These are phyloP conservation scores for Botrytis squamosa DNA, from an alignment of 2,329 filamentous ascomycete genomes.

Conservation along the genomic window DNA sequence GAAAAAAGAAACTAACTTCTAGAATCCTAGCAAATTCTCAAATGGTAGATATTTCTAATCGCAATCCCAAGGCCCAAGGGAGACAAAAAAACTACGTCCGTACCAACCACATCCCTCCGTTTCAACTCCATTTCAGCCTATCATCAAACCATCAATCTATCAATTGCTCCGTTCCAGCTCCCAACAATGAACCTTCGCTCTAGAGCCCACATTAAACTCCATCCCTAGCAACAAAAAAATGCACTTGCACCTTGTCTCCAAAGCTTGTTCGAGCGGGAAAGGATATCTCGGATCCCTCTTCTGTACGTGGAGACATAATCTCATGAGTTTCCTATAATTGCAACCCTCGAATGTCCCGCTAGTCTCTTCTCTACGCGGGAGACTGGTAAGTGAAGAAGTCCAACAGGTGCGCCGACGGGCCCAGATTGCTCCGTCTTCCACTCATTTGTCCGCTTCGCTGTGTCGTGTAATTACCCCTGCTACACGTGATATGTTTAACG, in stretches of 20 bases:
- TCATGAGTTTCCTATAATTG: too few species aligned
- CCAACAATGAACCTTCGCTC: background rate
- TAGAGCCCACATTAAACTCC: background rate
- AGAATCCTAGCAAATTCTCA: background rate
- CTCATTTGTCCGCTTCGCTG: background rate
- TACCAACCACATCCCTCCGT: background rate
- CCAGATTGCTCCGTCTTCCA: background rate
- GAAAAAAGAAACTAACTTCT: background rate
- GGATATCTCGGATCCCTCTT: background rate
- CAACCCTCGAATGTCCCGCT: background rate
- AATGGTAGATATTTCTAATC: background rate
- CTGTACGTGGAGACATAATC: background rate
- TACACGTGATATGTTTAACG: background rate
- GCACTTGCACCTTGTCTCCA: background rate
- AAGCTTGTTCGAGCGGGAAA: background rate
- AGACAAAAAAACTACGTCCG: background rate
- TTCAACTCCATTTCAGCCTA: background rate
- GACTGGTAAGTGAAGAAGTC: background rate
- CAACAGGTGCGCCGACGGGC: background rate
- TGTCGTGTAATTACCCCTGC: background rate
- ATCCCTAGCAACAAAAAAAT: background rate
- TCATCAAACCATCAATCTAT: background rate
- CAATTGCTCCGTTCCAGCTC: background rate
- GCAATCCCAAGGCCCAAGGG: background rate
- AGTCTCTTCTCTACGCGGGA: background rate